Evolutionary conservation across 192 early-diverging fungal genomes (phyloP).

Genomic region (Linnemannia elongata): DNA sequence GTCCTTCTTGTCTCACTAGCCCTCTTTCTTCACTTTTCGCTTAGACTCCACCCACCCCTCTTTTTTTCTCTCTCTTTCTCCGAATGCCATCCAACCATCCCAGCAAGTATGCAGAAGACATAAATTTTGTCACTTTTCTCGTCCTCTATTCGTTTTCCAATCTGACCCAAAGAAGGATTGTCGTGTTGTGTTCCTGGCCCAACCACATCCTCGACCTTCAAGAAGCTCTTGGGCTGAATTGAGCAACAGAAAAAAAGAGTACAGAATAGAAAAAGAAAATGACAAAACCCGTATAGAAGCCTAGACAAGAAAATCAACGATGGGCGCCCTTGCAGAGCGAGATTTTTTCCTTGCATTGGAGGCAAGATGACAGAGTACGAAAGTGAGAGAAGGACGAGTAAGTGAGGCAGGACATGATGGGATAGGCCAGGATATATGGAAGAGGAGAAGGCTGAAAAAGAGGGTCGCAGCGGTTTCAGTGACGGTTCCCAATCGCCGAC

Average conservation of each 20-base stretch:
- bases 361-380: not conserved
- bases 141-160: conserved; percentile 6
- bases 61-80: conserved; percentile 3
- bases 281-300: not conserved
- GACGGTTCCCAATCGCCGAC: conserved; percentile 6
- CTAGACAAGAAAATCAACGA: not conserved
- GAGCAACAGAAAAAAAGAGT: not conserved
- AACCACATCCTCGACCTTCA: conserved; percentile 10
- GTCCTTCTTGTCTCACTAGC: conserved; percentile 6
- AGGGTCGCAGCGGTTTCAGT: not conserved
- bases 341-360: not conserved
- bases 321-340: not conserved
- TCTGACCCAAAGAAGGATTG: conserved; percentile 34
- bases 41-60: not conserved
- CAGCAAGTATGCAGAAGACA: not conserved
- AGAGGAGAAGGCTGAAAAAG: not conserved
- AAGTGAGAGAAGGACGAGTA: not conserved
- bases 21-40: conserved; percentile 3
- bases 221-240: not conserved
- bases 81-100: not conserved
- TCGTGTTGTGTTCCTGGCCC: not conserved
- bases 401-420: not conserved
- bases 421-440: not conserved
- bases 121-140: not conserved
- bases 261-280: not conserved